Conservation (phyloP, 805 yeast genomes). For the Candida stauntonica region DNA sequence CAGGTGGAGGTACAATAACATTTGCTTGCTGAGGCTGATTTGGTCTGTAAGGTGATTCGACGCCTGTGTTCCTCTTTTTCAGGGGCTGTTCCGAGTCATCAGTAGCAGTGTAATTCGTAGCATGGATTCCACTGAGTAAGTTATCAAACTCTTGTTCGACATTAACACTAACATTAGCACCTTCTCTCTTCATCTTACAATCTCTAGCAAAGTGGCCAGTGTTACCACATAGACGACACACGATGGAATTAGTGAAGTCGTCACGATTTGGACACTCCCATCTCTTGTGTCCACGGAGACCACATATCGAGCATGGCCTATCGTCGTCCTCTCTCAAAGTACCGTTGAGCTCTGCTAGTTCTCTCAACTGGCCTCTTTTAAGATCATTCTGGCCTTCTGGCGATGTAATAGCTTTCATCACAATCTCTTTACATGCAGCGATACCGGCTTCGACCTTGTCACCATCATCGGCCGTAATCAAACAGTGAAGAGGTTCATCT, state of each 20-base stretch:
- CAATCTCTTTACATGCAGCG: slow-evolving; percentile 65
- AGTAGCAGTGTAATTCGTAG: slow-evolving; percentile 16
- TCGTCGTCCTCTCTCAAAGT: slow-evolving; percentile 79
- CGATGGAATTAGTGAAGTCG: slow-evolving; percentile 48
- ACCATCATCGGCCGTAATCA: slow-evolving; percentile 77
- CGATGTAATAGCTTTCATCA: slow-evolving; percentile 77
- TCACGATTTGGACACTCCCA: slow-evolving; percentile 59
- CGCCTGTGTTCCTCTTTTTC: slow-evolving; percentile 14
- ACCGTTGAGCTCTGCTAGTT: slow-evolving; percentile 91
- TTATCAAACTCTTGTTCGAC: slow-evolving; percentile 48
- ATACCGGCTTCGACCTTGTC: slow-evolving; percentile 75
- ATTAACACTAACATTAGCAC: slow-evolving; percentile 9
- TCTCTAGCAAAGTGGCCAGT: slow-evolving; percentile 87
- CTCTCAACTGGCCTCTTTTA: slow-evolving; percentile 86
- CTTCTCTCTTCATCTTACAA: slow-evolving; percentile 42
- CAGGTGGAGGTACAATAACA: slow-evolving; percentile 28
- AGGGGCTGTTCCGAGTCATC: slow-evolving; percentile 6
- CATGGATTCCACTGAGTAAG: slow-evolving; percentile 46
- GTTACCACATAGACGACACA: slow-evolving; percentile 76
- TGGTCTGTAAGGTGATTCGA: slow-evolving; percentile 8
- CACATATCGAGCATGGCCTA: slow-evolving; percentile 61
- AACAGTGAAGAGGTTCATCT: slow-evolving; percentile 84
- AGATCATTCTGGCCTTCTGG: slow-evolving; percentile 93
- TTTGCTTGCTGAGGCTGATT: background rate
- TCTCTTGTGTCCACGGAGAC: slow-evolving; percentile 59